Base-by-base conservation (phyloP, 2,329 filamentous ascomycete species). In the Clonostachys chloroleuca region DNA sequence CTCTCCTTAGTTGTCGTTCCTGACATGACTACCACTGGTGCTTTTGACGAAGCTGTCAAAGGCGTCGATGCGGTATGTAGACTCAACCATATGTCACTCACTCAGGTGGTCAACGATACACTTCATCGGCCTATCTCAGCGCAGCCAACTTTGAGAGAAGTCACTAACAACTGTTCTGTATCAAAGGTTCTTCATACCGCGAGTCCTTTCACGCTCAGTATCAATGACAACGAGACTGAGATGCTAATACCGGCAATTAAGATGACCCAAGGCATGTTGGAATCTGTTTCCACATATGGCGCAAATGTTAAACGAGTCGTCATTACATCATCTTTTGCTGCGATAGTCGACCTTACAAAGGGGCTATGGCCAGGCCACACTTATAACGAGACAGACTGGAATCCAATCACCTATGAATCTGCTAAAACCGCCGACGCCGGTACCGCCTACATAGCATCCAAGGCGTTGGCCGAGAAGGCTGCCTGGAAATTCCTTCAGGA, bases 11-110 rank as follows among this genome's bases (percentile, higher is more conserved):
- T 61, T 5, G 42, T 53, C 14, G 61, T 73, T 1, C 49, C 57
- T 1, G 63, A 73, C 18, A 63, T 73, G 44, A 40, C 43, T 1
- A 55, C 49, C 4, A 51, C 54, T 0, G 49, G 52, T 1, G 60
- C 56, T 12, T 62, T 58, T 42, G 51, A 54, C 2, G 56, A 62
- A 6, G 62, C 54, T 0, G 51, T 62, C 14, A 57, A 63, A 35
- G 64, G 59, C 24, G 6, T 24, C 2, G 24, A 24, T 24, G 24
- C 24, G 24, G 24, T 24, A 24, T 24, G 24, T 24, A 8, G 6
- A 24, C 24, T 24, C 24, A 24, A 24, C 24, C 24, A 24, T 8
- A 24, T 5, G 20, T 4, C 20, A 24, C 20, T 24, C 6, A 24
- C 20, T 24, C 20, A 8, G 24, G 7, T 24, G 7, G 24, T 24